phyloP scores from a whole-genome alignment of 2,329 filamentous ascomycete genomes.

The Rutstroemia sydowiana region DNA sequence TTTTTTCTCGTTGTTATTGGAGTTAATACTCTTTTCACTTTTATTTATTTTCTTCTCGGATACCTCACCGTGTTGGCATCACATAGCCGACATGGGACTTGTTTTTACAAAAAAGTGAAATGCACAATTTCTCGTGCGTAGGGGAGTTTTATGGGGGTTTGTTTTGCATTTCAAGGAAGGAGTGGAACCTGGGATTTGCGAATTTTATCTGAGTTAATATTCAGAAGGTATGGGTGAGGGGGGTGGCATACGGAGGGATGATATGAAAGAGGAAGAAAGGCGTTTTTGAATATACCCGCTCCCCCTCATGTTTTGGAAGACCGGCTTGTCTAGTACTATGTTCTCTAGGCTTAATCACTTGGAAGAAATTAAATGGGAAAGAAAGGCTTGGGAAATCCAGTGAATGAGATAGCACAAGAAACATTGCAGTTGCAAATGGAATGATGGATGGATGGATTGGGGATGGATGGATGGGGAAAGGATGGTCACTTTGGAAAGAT shows the following conservation, averaged over 20 bases:
- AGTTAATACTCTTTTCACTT: background rate
- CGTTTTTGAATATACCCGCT: background rate
- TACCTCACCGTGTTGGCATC: background rate
- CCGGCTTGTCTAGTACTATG: background rate
- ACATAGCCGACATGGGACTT: background rate
- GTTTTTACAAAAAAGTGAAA: background rate
- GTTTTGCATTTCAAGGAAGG: background rate
- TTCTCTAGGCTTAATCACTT: background rate
- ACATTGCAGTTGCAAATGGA: background rate
- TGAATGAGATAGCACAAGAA: background rate
- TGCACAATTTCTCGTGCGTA: background rate
- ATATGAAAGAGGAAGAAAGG: background rate
- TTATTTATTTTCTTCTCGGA: background rate
- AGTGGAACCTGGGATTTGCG: background rate
- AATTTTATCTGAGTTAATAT: background rate
- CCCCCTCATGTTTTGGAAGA: background rate
- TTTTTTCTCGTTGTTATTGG: background rate
- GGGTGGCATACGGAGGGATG: background rate
- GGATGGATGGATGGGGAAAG: too few relatives aligned
- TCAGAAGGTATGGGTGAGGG: background rate
- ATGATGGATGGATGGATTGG: background rate
- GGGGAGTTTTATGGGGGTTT: background rate
- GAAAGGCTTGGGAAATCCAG: background rate
- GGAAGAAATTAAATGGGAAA: background rate
- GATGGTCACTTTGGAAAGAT: background rate